Percentiles rank a stretch among this genome's conserved stretches.
Evolutionary conservation across 805 yeast genomes (phyloP).

Genomic region (Starmerella apis): DNA sequence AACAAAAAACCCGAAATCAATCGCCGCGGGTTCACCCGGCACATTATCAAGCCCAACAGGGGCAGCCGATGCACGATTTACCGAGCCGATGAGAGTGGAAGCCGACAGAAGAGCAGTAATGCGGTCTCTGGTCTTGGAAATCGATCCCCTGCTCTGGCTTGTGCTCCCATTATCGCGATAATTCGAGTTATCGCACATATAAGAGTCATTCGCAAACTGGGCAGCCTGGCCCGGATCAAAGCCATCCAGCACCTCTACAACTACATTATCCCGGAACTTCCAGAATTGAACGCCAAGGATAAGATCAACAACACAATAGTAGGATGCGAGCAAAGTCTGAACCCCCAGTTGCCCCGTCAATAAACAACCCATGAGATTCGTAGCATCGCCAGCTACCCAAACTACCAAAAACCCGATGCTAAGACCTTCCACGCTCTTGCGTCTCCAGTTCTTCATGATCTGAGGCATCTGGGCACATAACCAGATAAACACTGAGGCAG

Average conservation of each 20-base stretch:
- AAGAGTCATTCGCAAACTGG: background rate
- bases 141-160: background rate
- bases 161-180: background rate
- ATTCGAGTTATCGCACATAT: slow-evolving; percentile 15
- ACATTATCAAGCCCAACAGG: background rate
- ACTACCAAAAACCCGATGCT: slow-evolving; percentile 48
- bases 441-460: slow-evolving; percentile 46
- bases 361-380: slow-evolving; percentile 58
- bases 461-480: slow-evolving; percentile 68
- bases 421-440: slow-evolving; percentile 57
- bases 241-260: slow-evolving; percentile 8
- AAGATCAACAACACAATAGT: slow-evolving; percentile 63
- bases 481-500: slow-evolving; percentile 48
- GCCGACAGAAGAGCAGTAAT: slow-evolving; percentile 11
- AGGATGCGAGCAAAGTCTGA: slow-evolving; percentile 60
- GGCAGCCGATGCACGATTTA: slow-evolving; percentile 14
- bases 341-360: slow-evolving; percentile 71
- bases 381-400: slow-evolving; percentile 57
- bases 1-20: slow-evolving; percentile 37
- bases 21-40: background rate
- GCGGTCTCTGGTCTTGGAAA: slow-evolving; percentile 2
- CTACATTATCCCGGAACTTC: slow-evolving; percentile 38
- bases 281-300: slow-evolving; percentile 60
- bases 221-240: slow-evolving; percentile 6
- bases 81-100: slow-evolving; percentile 6